A percentile compares a stretch with the other conserved stretches of the same genome.
These are phyloP conservation scores for Cadophora sp. DNA, from an alignment of 2,329 filamentous ascomycete genomes.

Conservation along the genomic window DNA sequence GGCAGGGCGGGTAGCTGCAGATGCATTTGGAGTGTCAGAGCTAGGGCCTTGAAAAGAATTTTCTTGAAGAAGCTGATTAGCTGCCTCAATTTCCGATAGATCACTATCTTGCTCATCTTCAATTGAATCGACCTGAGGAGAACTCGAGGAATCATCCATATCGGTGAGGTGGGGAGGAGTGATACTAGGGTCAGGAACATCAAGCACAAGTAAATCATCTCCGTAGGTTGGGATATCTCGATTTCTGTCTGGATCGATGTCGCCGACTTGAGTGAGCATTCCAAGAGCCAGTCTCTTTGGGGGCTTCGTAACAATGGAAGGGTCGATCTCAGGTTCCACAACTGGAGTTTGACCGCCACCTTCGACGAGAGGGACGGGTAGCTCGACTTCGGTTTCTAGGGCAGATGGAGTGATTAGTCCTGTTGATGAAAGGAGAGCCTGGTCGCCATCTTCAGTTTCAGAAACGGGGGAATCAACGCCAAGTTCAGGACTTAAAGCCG, in stretches of 20 bases:
- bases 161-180: constrained; percentile 6
- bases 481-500: not conserved
- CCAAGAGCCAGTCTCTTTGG: constrained; percentile 43
- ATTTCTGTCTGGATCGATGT: constrained; percentile 34
- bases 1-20: not conserved
- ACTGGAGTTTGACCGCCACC: not conserved
- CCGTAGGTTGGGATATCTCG: constrained; percentile 36
- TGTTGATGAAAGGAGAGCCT: not conserved
- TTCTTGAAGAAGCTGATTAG: constrained; percentile 16
- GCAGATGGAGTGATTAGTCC: not conserved
- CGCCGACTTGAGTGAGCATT: constrained; percentile 38
- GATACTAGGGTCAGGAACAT: constrained; percentile 6
- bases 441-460: not conserved
- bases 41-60: not conserved
- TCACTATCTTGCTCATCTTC: not conserved
- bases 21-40: not conserved
- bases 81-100: not conserved
- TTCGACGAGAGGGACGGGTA: not conserved
- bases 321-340: not conserved
- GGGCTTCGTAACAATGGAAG: constrained; percentile 38
- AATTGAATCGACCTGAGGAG: not conserved
- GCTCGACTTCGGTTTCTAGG: not conserved
- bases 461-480: not conserved
- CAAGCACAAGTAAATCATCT: constrained; percentile 30
- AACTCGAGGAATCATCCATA: not conserved